Evolutionary conservation across 768 basidiomycete species (phyloP).

Genomic region (Boletus pseudo-olivaceus): DNA sequence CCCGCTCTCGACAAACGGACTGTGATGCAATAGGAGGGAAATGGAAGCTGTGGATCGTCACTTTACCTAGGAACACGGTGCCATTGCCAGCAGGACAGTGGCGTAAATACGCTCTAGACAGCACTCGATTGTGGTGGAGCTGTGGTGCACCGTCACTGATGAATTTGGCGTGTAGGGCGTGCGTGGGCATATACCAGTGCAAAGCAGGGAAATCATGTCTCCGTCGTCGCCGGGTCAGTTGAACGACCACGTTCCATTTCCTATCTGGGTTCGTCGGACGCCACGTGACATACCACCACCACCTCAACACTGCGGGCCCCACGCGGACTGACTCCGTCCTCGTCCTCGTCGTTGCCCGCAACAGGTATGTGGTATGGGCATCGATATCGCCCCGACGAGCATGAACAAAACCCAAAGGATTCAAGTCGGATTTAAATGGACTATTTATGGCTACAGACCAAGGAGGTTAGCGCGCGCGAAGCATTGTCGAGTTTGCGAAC

Average conservation of each 20-base stretch:
- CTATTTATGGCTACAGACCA: neutral
- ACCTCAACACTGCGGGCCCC: neutral
- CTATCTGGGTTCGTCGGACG: neutral
- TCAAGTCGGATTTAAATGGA: constrained; percentile 1
- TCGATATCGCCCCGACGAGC: neutral
- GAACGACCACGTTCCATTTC: too few relatives aligned
- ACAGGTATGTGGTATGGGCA: neutral
- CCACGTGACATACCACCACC: neutral
- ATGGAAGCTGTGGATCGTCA: constrained; percentile 5
- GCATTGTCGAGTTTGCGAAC: neutral
- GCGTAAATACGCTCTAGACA: neutral
- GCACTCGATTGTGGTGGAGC: neutral
- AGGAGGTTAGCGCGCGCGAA: neutral
- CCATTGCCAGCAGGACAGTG: neutral
- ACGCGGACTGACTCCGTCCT: neutral
- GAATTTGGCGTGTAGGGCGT: constrained; percentile 8
- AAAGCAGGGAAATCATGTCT: neutral
- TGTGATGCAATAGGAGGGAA: neutral
- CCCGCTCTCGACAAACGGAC: neutral
- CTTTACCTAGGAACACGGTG: constrained; percentile 1
- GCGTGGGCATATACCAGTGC: constrained; percentile 4
- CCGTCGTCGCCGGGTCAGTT: neutral
- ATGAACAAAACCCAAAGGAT: neutral
- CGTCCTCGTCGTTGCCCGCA: neutral
- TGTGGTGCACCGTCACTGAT: neutral